phyloP scores from a whole-genome alignment of 1,139 yeast genomes.

The Nakaseomyces sp. region DNA sequence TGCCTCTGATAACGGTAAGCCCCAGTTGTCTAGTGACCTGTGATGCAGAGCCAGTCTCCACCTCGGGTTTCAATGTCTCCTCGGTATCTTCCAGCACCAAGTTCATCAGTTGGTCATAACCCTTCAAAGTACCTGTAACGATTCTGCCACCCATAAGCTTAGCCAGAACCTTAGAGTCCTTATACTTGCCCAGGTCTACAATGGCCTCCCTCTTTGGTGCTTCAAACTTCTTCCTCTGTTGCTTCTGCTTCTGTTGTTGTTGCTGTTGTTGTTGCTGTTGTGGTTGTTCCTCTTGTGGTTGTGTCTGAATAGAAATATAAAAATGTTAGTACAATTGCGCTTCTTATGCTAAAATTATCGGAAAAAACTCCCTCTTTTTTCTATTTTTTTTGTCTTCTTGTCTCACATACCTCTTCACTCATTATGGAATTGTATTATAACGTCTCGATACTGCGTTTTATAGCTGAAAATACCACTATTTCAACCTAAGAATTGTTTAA shows the following conservation, averaged over 20 bases:
- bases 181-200: slow-evolving; percentile 68
- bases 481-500: no score
- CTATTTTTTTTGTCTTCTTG: background rate
- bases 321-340: no score
- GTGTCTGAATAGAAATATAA: no score
- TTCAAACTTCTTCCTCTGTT: slow-evolving; percentile 42
- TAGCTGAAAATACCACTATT: no score
- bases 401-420: slow-evolving; percentile 4
- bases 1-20: slow-evolving; percentile 79
- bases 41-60: slow-evolving; percentile 38
- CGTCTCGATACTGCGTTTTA: no score
- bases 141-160: slow-evolving; percentile 83
- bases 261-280: background rate
- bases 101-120: slow-evolving; percentile 90
- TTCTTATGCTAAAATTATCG: no score
- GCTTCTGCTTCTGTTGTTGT: slow-evolving; percentile 25
- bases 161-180: slow-evolving; percentile 65
- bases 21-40: slow-evolving; percentile 58
- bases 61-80: slow-evolving; percentile 60
- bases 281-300: no score
- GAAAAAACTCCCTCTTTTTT: no score
- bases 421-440: background rate
- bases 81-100: slow-evolving; percentile 78
- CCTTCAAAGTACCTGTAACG: slow-evolving; percentile 71
- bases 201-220: slow-evolving; percentile 89